phyloP scores from a whole-genome alignment of 495 filamentous ascomycete genomes.

The Massariosphaeria phaeospora region DNA sequence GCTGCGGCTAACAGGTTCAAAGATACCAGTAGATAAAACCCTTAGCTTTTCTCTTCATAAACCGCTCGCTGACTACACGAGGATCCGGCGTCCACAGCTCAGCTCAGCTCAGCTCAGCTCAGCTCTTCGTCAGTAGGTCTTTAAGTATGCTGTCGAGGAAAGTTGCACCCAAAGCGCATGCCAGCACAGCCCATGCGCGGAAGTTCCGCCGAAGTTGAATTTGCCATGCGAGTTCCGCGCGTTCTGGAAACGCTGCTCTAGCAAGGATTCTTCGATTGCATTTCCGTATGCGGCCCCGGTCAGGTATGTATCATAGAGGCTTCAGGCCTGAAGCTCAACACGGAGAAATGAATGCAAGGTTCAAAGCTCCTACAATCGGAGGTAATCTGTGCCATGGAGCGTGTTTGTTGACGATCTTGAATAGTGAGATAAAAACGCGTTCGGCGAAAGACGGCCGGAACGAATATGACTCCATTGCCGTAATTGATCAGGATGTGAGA shows the following conservation, averaged over 20 bases:
- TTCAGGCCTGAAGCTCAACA: slow-evolving; percentile 41
- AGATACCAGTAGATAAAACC: too few relatives aligned
- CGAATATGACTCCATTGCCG: slow-evolving; percentile 13
- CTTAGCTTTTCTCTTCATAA: too few relatives aligned
- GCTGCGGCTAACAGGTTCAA: too few relatives aligned
- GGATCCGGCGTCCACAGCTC: too few relatives aligned
- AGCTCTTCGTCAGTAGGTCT: too few relatives aligned
- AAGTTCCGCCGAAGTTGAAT: slow-evolving; percentile 41
- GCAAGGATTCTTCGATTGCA: slow-evolving; percentile 21
- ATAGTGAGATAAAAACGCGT: slow-evolving; percentile 31
- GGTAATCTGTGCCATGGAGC: slow-evolving; percentile 44
- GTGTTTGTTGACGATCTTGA: slow-evolving; percentile 39
- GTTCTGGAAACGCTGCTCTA: slow-evolving; percentile 34
- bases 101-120: too few relatives aligned
- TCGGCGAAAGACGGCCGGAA: slow-evolving; percentile 17
- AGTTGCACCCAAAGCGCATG: too few relatives aligned
- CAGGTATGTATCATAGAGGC: slow-evolving; percentile 43
- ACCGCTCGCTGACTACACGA: too few relatives aligned
- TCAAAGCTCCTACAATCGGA: slow-evolving; percentile 38
- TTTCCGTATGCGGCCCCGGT: slow-evolving; percentile 34
- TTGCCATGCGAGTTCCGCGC: slow-evolving; percentile 43
- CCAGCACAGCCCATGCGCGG: too few relatives aligned
- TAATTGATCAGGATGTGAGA: slow-evolving; percentile 17
- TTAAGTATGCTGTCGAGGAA: too few relatives aligned
- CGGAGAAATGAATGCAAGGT: slow-evolving; percentile 40